These are phyloP conservation scores for Breviolum minutum DNA, from an alignment of 73 alveolate genomes.

Conservation along the genomic window DNA sequence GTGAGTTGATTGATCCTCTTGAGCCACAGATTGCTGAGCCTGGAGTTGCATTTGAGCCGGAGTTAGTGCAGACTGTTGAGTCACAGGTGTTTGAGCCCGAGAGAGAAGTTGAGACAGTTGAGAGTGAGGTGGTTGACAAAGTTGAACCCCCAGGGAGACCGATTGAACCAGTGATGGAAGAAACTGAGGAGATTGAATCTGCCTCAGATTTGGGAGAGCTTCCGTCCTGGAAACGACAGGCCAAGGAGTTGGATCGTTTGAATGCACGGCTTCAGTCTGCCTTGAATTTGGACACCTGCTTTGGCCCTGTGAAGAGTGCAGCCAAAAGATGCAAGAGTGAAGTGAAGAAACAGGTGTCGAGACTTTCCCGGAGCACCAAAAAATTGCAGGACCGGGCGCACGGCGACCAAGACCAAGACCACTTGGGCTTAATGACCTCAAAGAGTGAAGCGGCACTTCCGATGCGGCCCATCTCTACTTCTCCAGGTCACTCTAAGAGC, in stretches of 20 bases:
- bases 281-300: background rate
- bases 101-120: background rate
- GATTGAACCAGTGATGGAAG: background rate
- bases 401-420: background rate
- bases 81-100: background rate
- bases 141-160: background rate
- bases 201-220: too few relatives aligned
- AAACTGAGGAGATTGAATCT: background rate
- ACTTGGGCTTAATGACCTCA: background rate
- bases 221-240: slow-evolving; percentile 19
- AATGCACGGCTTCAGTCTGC: slow-evolving; percentile 23
- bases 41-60: background rate
- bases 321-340: background rate
- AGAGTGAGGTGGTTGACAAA: background rate
- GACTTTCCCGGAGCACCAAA: too few relatives aligned
- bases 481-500: background rate
- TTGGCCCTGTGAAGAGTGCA: background rate
- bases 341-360: background rate
- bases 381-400: too few relatives aligned
- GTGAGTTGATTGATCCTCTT: background rate
- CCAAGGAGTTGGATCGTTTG: slow-evolving; percentile 16
- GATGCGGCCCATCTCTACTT: background rate
- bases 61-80: background rate
- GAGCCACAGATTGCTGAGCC: background rate
- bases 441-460: background rate